phyloP scores from a whole-genome alignment of 2,329 filamentous ascomycete species.

The Talaromyces pinophilus region DNA sequence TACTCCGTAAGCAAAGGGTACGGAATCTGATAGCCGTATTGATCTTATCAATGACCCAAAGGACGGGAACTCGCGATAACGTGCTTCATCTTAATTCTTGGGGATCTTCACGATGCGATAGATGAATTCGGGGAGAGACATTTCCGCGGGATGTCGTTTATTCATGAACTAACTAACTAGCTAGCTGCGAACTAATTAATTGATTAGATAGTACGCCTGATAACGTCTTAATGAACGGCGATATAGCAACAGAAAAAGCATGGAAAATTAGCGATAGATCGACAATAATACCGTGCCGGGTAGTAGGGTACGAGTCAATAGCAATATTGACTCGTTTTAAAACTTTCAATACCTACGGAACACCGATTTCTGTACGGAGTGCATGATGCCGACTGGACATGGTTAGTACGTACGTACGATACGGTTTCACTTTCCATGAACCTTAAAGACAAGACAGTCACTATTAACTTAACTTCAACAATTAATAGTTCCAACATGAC shows the following conservation, averaged over 20 bases:
- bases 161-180: background rate
- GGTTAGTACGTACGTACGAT: background rate
- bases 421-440: background rate
- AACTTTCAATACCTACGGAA: background rate
- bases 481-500: background rate
- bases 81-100: background rate
- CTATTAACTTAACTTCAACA: background rate
- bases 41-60: background rate
- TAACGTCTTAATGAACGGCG: background rate
- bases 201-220: background rate
- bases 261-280: background rate
- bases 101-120: constrained; percentile 3
- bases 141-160: background rate
- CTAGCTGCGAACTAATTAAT: too few species aligned
- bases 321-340: background rate
- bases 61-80: background rate
- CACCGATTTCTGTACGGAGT: background rate
- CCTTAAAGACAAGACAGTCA: background rate
- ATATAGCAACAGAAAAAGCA: background rate
- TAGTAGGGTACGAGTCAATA: background rate
- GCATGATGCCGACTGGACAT: background rate
- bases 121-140: background rate
- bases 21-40: background rate
- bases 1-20: background rate
- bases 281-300: background rate